phyloP scores from a whole-genome alignment of 129 eudicot species.

The Erigeron canadensis region DNA sequence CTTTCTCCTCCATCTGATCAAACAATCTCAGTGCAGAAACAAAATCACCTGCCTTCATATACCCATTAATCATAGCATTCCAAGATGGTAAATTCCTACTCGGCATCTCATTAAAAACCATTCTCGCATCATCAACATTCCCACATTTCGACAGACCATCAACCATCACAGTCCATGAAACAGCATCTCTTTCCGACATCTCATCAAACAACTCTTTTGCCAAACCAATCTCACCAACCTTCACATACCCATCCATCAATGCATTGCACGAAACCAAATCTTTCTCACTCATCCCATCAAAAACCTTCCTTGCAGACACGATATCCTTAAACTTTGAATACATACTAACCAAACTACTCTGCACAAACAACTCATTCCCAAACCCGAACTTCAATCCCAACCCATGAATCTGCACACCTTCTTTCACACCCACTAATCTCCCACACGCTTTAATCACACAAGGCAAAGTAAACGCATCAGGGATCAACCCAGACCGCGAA shows the following conservation, averaged over 20 bases:
- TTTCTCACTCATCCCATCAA: slow-evolving; percentile 35
- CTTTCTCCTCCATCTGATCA: slow-evolving; percentile 32
- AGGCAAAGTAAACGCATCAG: slow-evolving; percentile 38
- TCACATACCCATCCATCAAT: slow-evolving; percentile 51
- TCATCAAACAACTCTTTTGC: slow-evolving; percentile 40
- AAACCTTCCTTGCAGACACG: slow-evolving; percentile 38
- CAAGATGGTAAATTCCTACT: slow-evolving; percentile 37
- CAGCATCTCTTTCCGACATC: slow-evolving; percentile 37
- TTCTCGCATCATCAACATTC: slow-evolving; percentile 35
- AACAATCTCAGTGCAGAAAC: slow-evolving; percentile 31
- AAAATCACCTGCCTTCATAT: slow-evolving; percentile 43
- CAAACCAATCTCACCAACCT: slow-evolving; percentile 27
- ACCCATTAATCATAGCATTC: slow-evolving; percentile 50
- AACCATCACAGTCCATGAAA: slow-evolving; percentile 46
- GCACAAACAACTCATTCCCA: slow-evolving; percentile 38
- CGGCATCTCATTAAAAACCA: slow-evolving; percentile 42
- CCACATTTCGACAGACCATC: slow-evolving; percentile 43
- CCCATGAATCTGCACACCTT: slow-evolving; percentile 55
- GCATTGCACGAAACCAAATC: slow-evolving; percentile 44
- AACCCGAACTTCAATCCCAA: slow-evolving; percentile 41
- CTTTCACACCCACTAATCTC: slow-evolving; percentile 33
- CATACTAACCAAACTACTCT: slow-evolving; percentile 51
- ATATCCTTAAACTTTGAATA: slow-evolving; percentile 45
- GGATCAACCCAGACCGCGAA: slow-evolving; percentile 21
- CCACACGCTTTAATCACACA: slow-evolving; percentile 47